These are phyloP conservation scores for Plasmodium cynomolgi DNA, from an alignment of 169 alveolate species.

Conservation along the genomic window DNA sequence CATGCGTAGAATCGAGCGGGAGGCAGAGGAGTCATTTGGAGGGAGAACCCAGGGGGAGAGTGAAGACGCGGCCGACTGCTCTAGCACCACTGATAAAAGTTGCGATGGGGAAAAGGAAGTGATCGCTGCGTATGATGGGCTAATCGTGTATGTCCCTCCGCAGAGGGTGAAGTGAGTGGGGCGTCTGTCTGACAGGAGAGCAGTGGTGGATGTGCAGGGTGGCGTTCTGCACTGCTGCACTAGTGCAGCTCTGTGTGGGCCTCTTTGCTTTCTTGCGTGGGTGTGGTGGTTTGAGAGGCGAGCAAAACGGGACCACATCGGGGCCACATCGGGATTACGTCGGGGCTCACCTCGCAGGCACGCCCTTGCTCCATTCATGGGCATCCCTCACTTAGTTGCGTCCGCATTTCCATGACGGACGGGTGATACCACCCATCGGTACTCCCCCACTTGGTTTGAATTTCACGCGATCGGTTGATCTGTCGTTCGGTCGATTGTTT, in stretches of 20 bases:
- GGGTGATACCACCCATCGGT: not conserved
- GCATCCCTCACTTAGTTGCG: not conserved
- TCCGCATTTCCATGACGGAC: not conserved
- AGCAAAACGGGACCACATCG: not conserved
- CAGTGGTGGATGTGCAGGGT: not conserved
- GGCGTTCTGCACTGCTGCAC: too few species aligned
- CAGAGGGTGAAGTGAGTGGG: slow-evolving; percentile 9
- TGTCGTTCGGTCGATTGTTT: not conserved
- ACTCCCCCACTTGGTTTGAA: not conserved
- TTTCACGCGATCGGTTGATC: not conserved
- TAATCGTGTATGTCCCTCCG: slow-evolving; percentile 44
- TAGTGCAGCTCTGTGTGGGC: not conserved
- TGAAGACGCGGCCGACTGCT: not conserved
- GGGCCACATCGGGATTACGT: not conserved
- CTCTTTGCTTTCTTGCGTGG: too few species aligned
- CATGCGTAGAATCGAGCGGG: slow-evolving; percentile 77
- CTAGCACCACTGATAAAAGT: not conserved
- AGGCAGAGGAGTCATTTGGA: slow-evolving; percentile 46
- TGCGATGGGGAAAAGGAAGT: not conserved
- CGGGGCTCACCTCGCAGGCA: too few species aligned
- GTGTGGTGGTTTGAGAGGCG: not conserved
- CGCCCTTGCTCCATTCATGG: not conserved
- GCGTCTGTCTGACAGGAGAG: too few species aligned
- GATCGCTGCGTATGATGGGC: slow-evolving; percentile 68
- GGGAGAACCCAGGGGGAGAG: not conserved